A percentile compares a stretch with the other conserved stretches of the same genome.
Conservation (phyloP, 2,329 filamentous ascomycete genomes). For the Cercospora sesami region DNA sequence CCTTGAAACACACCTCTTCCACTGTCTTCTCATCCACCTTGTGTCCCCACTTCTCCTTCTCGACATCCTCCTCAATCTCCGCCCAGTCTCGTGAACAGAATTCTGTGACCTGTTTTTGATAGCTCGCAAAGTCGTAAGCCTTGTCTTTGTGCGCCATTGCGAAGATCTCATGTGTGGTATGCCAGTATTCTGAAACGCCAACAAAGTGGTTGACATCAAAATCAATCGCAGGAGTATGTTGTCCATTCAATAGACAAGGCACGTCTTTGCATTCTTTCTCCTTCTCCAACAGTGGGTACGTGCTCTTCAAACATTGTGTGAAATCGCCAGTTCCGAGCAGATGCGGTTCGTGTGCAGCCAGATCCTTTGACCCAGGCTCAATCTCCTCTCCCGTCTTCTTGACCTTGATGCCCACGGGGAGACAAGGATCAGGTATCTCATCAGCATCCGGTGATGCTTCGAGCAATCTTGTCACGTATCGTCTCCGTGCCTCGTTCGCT, state of each 20-base stretch:
- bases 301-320: slow-evolving; percentile 76
- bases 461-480: slow-evolving; percentile 77
- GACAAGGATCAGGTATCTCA: slow-evolving; percentile 86
- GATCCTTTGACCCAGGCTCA: slow-evolving; percentile 47
- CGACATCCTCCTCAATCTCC: slow-evolving; percentile 67
- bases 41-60: slow-evolving; percentile 68
- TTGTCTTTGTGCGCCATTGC: slow-evolving; percentile 71
- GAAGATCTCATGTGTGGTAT: slow-evolving; percentile 95
- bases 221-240: slow-evolving; percentile 92
- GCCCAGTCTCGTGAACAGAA: slow-evolving; percentile 87
- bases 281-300: slow-evolving; percentile 85
- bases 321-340: slow-evolving; percentile 85
- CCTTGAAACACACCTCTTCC: slow-evolving; percentile 92
- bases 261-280: slow-evolving; percentile 78
- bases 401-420: slow-evolving; percentile 74
- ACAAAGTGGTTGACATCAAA: slow-evolving; percentile 98
- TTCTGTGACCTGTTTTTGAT: slow-evolving; percentile 78
- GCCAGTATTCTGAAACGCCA: slow-evolving; percentile 98
- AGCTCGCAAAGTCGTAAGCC: slow-evolving; percentile 85
- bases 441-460: slow-evolving; percentile 66
- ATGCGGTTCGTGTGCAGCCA: slow-evolving; percentile 48
- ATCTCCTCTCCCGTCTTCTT: slow-evolving; percentile 68
- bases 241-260: slow-evolving; percentile 86
- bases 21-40: slow-evolving; percentile 74
- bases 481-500: slow-evolving; percentile 85